Evolutionary conservation across 2,329 filamentous ascomycete species (phyloP).

Genomic region (Phoma sp.): DNA sequence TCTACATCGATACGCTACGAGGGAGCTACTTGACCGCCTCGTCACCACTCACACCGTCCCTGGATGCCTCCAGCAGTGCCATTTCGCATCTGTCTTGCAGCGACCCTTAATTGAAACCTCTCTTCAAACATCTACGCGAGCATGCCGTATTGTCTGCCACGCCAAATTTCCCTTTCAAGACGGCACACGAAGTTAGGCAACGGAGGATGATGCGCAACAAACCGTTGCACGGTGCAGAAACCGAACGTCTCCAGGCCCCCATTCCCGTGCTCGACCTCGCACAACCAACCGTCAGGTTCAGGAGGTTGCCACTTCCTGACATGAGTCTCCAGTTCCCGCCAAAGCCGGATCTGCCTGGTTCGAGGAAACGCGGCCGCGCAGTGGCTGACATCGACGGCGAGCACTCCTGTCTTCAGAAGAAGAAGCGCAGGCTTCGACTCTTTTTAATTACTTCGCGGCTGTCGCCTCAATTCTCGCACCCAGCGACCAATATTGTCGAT

Average conservation of each 20-base stretch:
- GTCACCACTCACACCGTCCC: not conserved
- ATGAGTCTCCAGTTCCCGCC: constrained; percentile 47
- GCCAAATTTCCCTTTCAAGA: constrained; percentile 25
- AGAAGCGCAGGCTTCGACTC: constrained; percentile 71
- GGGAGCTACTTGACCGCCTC: not conserved
- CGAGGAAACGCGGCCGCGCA: constrained; percentile 59
- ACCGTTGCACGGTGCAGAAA: not conserved
- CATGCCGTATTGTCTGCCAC: constrained; percentile 36
- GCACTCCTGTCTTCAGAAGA: constrained; percentile 59
- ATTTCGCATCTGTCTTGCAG: not conserved
- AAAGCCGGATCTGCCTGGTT: constrained; percentile 24
- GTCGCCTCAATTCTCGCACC: constrained; percentile 71
- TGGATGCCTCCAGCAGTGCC: constrained; percentile 4
- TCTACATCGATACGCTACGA: not conserved
- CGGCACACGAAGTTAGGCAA: constrained; percentile 38
- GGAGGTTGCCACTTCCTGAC: constrained; percentile 29
- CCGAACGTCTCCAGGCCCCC: not conserved
- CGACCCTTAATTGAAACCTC: constrained; percentile 1
- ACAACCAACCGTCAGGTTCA: constrained; percentile 44
- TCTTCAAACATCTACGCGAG: constrained; percentile 23
- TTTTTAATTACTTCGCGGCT: constrained; percentile 72
- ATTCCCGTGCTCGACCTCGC: constrained; percentile 20
- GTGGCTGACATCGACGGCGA: constrained; percentile 64
- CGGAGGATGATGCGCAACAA: constrained; percentile 33
- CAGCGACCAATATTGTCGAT: constrained; percentile 72